These are phyloP conservation scores for Bipolaris cookei DNA, from an alignment of 2,329 filamentous ascomycete species.

Conservation along the genomic window DNA sequence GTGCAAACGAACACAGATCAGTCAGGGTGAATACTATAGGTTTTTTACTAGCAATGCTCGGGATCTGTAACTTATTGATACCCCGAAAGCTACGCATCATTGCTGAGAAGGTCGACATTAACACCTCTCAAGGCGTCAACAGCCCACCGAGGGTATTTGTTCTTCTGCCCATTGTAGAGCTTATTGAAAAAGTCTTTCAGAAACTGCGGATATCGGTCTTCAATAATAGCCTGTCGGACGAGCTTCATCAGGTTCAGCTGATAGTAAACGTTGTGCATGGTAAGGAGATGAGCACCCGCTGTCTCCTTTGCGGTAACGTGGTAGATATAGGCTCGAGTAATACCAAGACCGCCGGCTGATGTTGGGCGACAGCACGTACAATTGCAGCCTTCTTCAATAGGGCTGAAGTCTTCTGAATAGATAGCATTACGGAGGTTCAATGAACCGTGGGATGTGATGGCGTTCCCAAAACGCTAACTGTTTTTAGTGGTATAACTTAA, in stretches of 20 bases:
- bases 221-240: conserved; percentile 77
- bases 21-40: neutral
- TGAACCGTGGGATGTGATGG: conserved; percentile 80
- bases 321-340: conserved; percentile 88
- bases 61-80: neutral
- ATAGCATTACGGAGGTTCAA: conserved; percentile 80
- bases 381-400: conserved; percentile 81
- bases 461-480: conserved; percentile 82
- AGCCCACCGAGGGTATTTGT: conserved; percentile 81
- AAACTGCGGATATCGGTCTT: conserved; percentile 80
- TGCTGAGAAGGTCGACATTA: conserved; percentile 61
- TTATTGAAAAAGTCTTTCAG: conserved; percentile 77
- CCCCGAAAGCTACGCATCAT: conserved; percentile 2
- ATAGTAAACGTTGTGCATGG: conserved; percentile 96
- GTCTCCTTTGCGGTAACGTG: conserved; percentile 95
- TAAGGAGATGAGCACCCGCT: conserved; percentile 82
- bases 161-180: conserved; percentile 68
- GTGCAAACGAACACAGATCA: too few species aligned
- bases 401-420: conserved; percentile 79
- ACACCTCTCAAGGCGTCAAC: conserved; percentile 78
- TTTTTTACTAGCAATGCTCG: too few species aligned
- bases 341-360: conserved; percentile 73
- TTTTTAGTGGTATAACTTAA: neutral
- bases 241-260: conserved; percentile 82
- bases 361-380: conserved; percentile 77